Base-by-base conservation (phyloP, 2,329 filamentous ascomycete genomes). In the Hypomyces rosellus region DNA sequence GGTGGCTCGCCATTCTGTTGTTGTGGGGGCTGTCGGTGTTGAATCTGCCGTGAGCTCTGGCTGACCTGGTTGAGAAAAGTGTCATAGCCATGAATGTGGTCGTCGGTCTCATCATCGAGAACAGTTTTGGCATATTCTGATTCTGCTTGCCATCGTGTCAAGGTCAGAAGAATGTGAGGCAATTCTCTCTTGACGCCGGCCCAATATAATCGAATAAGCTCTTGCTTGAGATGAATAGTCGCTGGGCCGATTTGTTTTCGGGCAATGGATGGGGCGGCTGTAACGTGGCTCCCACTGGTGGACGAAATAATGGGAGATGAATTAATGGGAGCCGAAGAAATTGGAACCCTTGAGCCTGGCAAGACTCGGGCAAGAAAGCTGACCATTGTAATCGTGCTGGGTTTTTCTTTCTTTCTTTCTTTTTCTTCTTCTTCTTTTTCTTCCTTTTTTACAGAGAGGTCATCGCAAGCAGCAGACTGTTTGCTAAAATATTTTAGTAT, bases 31-130 rank as follows among this genome's bases (percentile, higher is more conserved):
- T 64, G 59, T n/a, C 57, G 57, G 12, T 57, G 50, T 6, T 63
- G 58, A 44, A 69, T 66, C 13, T 58, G 56, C 3, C 62, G 57
- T 4, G 63, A 59, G 8, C 57, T 57, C 9, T 68, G 53, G 47
- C 55, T 65, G 33, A 72, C 64, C 25, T 69, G 63, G 36, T 69
- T 64, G 7, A 71, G 44, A 43, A 71, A 72, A 0, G 68, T 69
- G 40, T 71, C 67, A 45, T 64, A 72, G 8, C 68, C 69, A 50
- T 70, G 60, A 5, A 71, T 59, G 25, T 59, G 50, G 22, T 58
- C 47, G 37, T 66, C 61, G 1, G 56, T 40, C 46, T 69, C 62
- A 22, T 67, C 65, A 5, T 41, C 52, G 1, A 54, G 47, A 11
- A 46, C 45, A 5, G 57, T 51, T 2, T 51, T 37, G 18, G 56